Base-by-base conservation (phyloP, 768 basidiomycete genomes). In the Pisolithus marmoratus region DNA sequence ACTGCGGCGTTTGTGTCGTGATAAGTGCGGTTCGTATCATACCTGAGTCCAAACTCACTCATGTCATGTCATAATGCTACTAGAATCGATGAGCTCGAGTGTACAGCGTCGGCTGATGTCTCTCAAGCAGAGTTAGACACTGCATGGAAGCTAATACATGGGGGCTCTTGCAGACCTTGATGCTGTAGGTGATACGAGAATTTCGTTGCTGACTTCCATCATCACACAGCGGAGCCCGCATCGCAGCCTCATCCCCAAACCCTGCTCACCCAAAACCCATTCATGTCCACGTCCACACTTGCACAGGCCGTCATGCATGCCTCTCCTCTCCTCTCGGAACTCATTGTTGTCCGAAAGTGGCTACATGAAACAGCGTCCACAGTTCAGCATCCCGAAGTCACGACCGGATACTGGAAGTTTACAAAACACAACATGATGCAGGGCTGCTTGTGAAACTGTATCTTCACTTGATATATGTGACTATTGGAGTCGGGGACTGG, bases 311-410 rank as follows among this genome's bases (percentile, higher is more conserved):
- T 90, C 47, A 78, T 94, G 74, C 69, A 78, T 44, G 69, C 80
- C 3, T 88, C 84, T 0, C 81, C 80, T 0, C 74, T 85, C 2
- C 81, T 92, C 34, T 69, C 79, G 0, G 90, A 91, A 54, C 87
- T 92, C 50, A 74, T 89, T 42, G 82, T 87, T 41, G 83, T 92
- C 8, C 81, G 87, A n/a, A 89, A 92, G 65, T 94, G 91, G 91
- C 74, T 92, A 1, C 87, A 91, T 55, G 87, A 90, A 38, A 85
- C 80, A 0, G 86, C 88, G 0, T 79, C 82, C 0, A 52, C 74
- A n/a, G 78, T 80, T 0, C 67, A 73, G 27, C 74, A 77, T 40
- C 84, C 85, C 1, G 90, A 88, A 60, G 84, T 85, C 20, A 85
- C 83, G 5, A 85, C 82, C 0, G 90, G 87, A 3, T 94, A 93